Evolutionary conservation across 108 stramenopile genomes (phyloP), one percentile per base, ranked within the genome.

Genomic region (Cyclotella baltica): DNA sequence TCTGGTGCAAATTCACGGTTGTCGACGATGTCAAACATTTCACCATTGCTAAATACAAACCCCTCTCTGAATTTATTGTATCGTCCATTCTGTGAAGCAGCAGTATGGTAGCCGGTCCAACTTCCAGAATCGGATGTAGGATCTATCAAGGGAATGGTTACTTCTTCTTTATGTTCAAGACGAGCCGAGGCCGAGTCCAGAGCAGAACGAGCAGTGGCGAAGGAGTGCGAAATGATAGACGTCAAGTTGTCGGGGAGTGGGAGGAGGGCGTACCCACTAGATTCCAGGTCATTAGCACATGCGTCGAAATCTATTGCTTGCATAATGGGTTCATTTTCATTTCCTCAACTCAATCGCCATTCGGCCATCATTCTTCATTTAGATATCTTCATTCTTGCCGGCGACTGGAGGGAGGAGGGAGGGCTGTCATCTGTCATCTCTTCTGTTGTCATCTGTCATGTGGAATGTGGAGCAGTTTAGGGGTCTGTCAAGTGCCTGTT

Each of bases 21-120:
- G 53, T 29, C 40, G 11, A 43, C n/a, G 40, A 84, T 40, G 30
- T 84, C 83, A 37, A 86, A 76, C 64, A 69, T 78, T 30, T 83
- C 76, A 2, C 88, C 90, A 77, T 95, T 86, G 29, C 87, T 88
- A 66, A 93, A 92, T 2, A 95, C 92, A 70, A 95, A 89, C 9
- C 94, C 94, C 55, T 91, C 81, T 62, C 94, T 66, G 55, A 88
- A 75, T 6, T 50, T 55, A 75, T 95, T 95, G 83, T 95, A 95
- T 13, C 92, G 87, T 27, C 82, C 83, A 58, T 83, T 75, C 6
- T 56, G 48, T 3, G 38, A 77, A 38, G 82, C 75, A 8, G 88
- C 84, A 25, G 22, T n/a, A 71, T 95, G 94, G 63, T 89, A 93
- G 0, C 94, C 92, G 0, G 89, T 92, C 51, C 77, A 89, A 70